Base-by-base conservation (phyloP, 1,139 yeast genomes). In the Hyphopichia burtonii region DNA sequence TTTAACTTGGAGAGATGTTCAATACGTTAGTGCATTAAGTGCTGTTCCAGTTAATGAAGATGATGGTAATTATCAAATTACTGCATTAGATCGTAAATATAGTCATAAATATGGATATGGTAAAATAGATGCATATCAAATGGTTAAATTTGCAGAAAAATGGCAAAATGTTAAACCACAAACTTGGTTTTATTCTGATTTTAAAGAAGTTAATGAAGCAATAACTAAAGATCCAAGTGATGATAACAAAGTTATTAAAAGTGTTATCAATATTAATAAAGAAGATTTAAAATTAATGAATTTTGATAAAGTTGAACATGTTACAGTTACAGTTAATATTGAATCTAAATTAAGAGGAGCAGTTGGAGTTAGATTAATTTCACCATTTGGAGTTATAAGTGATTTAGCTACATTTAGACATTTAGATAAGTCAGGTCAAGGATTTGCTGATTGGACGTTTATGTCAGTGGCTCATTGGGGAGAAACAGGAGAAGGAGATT, bases 381-480 rank as follows among this genome's bases (percentile, higher is more conserved):
- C 96, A 2, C 99, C 99, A 4, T 57, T 65, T 31, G 96, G 96
- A 0, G 73, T 86, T 23, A 67, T 69, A 11, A 88, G 96, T 31
- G 78, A 82, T 39, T 71, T 94, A 48, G 96, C 96, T 1, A 79
- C 83, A n/a, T 74, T 74, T 33, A 78, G 99, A 52, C 63, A 63
- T 4, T 52, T 63, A 17, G 99, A 94, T 61, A 51, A 47, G 3
- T 71, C 82, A 4, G 52, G 55, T 2, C 68, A 60, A 1, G 96
- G 97, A 0, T 86, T 88, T 51, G 55, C 58, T 9, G 74, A 85
- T 50, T 94, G 99, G 99, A 86, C 90, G 1, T 93, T 93, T 57
- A 89, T 91, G 90, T 80, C 94, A n/a, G 98, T 94, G 18, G 98
- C 96, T 2, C 98, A 93, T 61, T 93, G 99, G 98, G 97, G 96